phyloP scores from a whole-genome alignment of 2,329 filamentous ascomycete species.

The Triangularia setosa region DNA sequence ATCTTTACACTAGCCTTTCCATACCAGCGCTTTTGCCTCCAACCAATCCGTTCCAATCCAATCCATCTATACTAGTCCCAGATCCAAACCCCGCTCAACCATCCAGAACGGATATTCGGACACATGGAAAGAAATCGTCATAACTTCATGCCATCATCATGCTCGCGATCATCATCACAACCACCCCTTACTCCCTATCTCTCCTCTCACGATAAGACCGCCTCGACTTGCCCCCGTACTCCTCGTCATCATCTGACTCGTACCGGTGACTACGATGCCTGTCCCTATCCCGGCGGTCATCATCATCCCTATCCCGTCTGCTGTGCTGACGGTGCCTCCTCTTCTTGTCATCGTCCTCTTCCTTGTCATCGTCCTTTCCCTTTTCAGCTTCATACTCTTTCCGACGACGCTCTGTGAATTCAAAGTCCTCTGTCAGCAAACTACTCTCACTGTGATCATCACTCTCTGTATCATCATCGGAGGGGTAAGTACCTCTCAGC shows the following conservation, averaged over 20 bases:
- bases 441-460: neutral
- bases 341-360: conserved; percentile 30
- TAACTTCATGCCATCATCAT: neutral
- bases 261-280: conserved; percentile 30
- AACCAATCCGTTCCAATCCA: neutral
- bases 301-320: conserved; percentile 27
- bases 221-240: conserved; percentile 19
- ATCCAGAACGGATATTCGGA: neutral
- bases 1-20: neutral
- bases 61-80: neutral
- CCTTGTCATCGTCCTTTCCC: conserved; percentile 30
- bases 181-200: neutral
- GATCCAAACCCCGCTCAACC: neutral
- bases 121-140: neutral
- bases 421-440: conserved; percentile 3
- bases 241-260: conserved; percentile 29
- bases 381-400: conserved; percentile 39
- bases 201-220: neutral
- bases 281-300: conserved; percentile 30
- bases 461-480: conserved; percentile 3
- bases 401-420: conserved; percentile 35
- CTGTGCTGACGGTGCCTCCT: conserved; percentile 35
- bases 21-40: neutral
- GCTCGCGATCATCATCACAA: neutral
- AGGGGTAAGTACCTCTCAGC: conserved; percentile 62